Evolutionary conservation across 306 rosid species (phyloP).

Genomic region (Hippophae rhamnoides): DNA sequence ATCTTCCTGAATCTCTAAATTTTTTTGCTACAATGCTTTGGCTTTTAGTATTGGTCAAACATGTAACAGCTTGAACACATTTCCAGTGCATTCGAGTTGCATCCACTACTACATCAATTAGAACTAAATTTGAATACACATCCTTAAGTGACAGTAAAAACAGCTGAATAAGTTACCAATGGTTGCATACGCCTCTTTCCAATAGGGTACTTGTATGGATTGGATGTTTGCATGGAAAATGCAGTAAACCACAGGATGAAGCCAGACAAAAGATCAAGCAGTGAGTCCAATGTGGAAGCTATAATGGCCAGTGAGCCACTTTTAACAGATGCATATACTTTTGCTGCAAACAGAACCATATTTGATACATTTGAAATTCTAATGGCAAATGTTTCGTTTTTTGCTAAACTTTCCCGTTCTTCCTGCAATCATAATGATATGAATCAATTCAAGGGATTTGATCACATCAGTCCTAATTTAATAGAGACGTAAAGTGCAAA

Average conservation of each 20-base stretch:
- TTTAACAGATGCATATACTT: slow-evolving; percentile 58
- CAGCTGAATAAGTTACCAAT: slow-evolving; percentile 37
- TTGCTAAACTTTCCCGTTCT: slow-evolving; percentile 56
- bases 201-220: slow-evolving; percentile 63
- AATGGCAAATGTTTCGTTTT: slow-evolving; percentile 55
- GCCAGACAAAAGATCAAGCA: slow-evolving; percentile 77
- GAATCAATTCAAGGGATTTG: slow-evolving; percentile 17
- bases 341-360: slow-evolving; percentile 56
- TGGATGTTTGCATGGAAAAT: slow-evolving; percentile 55
- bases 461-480: neutral
- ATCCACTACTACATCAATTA: neutral
- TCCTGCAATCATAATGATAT: slow-evolving; percentile 30
- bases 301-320: slow-evolving; percentile 70
- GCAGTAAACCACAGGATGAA: slow-evolving; percentile 80
- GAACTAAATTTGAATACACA: neutral
- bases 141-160: neutral
- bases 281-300: slow-evolving; percentile 81
- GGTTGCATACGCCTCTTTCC: slow-evolving; percentile 92
- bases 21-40: too few relatives aligned
- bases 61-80: too few relatives aligned
- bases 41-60: too few relatives aligned
- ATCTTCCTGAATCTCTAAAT: too few relatives aligned
- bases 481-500: neutral
- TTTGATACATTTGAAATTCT: slow-evolving; percentile 47
- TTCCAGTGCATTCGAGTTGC: neutral